These are phyloP conservation scores for Sporothrix mexicana DNA, from an alignment of 2,329 filamentous ascomycete species.

Conservation along the genomic window DNA sequence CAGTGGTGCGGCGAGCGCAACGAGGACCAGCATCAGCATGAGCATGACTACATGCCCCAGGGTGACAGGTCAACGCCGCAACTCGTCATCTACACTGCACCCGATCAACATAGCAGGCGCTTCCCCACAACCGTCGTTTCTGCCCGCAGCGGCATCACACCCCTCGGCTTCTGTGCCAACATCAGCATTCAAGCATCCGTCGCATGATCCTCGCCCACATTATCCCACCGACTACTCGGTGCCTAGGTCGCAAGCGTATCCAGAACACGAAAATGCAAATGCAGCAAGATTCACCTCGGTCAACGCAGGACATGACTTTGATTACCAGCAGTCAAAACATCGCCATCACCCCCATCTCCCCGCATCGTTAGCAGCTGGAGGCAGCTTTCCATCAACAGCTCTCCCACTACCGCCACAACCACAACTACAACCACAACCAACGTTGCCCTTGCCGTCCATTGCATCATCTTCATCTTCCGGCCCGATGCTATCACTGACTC, in stretches of 20 bases:
- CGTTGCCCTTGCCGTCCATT: conserved; percentile 37
- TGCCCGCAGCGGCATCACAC: not conserved
- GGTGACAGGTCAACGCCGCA: conserved; percentile 28
- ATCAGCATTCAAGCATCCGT: not conserved
- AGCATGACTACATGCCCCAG: conserved; percentile 26
- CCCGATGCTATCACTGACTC: conserved; percentile 15
- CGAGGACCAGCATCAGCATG: conserved; percentile 22
- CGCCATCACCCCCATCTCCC: conserved; percentile 45
- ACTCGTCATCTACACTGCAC: conserved; percentile 17
- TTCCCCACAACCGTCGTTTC: conserved; percentile 40
- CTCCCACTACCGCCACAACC: conserved; percentile 40
- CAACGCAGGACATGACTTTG: conserved; percentile 16
- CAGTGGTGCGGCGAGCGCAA: conserved; percentile 24
- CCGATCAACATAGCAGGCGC: conserved; percentile 27
- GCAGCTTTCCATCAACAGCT: not conserved
- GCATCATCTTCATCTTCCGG: not conserved
- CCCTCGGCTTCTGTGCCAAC: not conserved
- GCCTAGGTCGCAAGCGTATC: not conserved
- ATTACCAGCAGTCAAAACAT: conserved; percentile 33
- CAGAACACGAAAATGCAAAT: conserved; percentile 27
- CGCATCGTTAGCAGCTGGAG: not conserved
- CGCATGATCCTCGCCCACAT: not conserved
- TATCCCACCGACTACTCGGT: not conserved
- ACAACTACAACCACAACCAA: conserved; percentile 40
- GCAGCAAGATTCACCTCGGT: conserved; percentile 44